Evolutionary conservation across 805 yeast genomes (phyloP), one percentile per base, ranked within the genome.

Genomic region (Candida vaughaniae): DNA sequence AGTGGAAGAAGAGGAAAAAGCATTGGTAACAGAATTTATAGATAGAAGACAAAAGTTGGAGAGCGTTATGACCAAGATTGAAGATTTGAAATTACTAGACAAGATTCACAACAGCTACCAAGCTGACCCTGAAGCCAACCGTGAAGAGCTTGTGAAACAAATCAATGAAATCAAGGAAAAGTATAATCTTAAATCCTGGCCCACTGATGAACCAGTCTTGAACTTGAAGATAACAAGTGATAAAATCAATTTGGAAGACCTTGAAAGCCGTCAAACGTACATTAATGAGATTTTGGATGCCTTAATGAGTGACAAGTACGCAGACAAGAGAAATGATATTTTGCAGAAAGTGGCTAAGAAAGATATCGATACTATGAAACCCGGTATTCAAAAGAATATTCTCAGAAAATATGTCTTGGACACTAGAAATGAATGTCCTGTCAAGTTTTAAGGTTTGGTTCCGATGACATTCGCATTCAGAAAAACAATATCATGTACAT

Each of bases 1-100:
- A 47, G 91, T 89, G 14, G 62, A 69, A 1, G 53, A 63, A n/a
- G 95, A 88, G 56, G 95, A 87, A 62, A 60, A 69, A 25, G 52
- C 51, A 30, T 80, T 77, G 60, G 69, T 80, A 25, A 51, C 64
- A 35, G 75, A 73, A 31, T 83, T 86, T 52, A 59, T 78, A 38
- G 53, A 63, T 25, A 76, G 75, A 52, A 73, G 55, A 35, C 39
- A 46, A 10, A 52, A 55, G 35, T 49, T 53, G 20, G 53, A 52
- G 16, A 32, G 39, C 6, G 55, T 58, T 7, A 56, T 65, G 26
- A 52, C 51, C 15, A 56, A 66, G 45, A 56, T 68, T 16, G 65
- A 62, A 29, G 73, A 66, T 44, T 60, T 68, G 48, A 61, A 60
- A 39, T 36, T 40, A 16, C 56, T 67, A 46, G 72, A 66, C 42